These are phyloP conservation scores for Lecanicillium sp. DNA, from an alignment of 2,329 filamentous ascomycete genomes.

Conservation along the genomic window DNA sequence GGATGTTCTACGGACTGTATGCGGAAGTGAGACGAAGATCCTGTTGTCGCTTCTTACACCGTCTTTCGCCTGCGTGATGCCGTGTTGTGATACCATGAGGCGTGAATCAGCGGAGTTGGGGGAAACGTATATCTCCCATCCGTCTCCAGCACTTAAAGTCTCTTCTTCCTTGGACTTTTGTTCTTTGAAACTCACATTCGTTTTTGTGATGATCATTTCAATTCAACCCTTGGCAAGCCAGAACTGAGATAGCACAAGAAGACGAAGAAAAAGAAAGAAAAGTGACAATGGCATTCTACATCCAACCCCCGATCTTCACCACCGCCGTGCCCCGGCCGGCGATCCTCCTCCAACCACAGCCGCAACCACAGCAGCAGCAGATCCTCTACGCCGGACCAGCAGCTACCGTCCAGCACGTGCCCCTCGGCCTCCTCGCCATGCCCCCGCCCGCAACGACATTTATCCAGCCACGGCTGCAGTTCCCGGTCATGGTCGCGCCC, in stretches of 20 bases:
- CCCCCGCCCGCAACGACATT: conserved; percentile 15
- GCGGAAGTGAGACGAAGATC: no score
- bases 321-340: background rate
- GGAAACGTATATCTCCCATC: background rate
- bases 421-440: conserved; percentile 13
- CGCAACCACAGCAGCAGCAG: conserved; percentile 6
- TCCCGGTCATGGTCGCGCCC: background rate
- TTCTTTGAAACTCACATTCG: background rate
- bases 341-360: background rate
- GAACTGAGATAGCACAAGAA: no score
- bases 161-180: background rate
- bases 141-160: background rate
- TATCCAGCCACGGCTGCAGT: background rate
- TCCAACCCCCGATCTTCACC: conserved; percentile 22
- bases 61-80: background rate
- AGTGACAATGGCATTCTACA: conserved; percentile 21
- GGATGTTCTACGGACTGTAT: no score
- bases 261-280: background rate
- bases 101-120: background rate
- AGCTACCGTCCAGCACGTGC: background rate
- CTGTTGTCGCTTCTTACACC: no score
- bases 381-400: conserved; percentile 16
- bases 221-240: no score
- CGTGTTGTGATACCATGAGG: background rate
- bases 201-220: no score